Evolutionary conservation across 2,329 filamentous ascomycete genomes (phyloP).

Genomic region (Oidium heveae): DNA sequence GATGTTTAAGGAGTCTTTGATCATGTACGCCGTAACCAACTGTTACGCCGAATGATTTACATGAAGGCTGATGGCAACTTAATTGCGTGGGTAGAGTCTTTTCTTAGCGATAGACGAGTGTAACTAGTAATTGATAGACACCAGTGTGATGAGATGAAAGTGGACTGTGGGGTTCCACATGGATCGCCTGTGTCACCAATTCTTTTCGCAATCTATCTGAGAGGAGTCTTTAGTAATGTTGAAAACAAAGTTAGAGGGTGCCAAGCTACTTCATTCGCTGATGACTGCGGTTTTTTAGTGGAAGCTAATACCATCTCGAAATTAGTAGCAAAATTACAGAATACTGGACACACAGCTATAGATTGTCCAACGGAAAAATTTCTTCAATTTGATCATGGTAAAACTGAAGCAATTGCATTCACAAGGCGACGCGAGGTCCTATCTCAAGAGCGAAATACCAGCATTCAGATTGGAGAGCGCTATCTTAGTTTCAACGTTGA

Average conservation of each 20-base stretch:
- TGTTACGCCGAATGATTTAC: neutral
- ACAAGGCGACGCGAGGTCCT: too few species aligned
- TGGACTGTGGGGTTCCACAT: too few species aligned
- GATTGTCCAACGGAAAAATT: neutral
- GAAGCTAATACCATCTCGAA: neutral
- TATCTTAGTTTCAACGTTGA: neutral
- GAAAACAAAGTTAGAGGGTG: neutral
- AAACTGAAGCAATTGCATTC: neutral
- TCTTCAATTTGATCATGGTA: neutral
- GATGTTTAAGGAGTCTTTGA: neutral
- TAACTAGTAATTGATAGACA: too few species aligned
- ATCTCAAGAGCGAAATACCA: neutral
- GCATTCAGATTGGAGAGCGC: neutral
- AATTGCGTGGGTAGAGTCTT: too few species aligned
- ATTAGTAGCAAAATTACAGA: neutral
- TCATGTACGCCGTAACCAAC: neutral
- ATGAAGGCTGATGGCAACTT: too few species aligned
- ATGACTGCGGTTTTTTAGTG: neutral
- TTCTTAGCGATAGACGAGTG: too few species aligned
- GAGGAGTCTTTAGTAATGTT: neutral
- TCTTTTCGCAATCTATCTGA: neutral
- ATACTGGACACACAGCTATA: neutral
- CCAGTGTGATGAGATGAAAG: too few species aligned
- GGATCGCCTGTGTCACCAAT: too few species aligned
- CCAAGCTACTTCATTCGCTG: neutral